Percentiles rank a stretch among this genome's conserved stretches.
Evolutionary conservation across 768 basidiomycete genomes (phyloP).

Genomic region (Ramaria sp.): DNA sequence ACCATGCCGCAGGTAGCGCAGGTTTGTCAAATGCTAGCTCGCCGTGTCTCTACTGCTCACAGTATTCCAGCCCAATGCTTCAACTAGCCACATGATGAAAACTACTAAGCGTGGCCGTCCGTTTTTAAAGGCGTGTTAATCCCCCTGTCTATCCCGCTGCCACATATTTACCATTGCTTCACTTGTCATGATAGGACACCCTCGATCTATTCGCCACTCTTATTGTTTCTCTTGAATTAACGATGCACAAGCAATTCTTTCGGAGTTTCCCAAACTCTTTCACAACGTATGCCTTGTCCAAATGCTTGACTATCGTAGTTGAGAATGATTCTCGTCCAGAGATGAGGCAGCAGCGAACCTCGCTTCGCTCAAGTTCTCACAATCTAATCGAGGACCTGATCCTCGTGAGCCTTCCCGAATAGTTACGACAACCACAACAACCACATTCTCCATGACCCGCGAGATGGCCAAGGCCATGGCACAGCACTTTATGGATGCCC

Average conservation of each 20-base stretch:
- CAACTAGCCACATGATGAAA: constrained; percentile 95
- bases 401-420: constrained; percentile 96
- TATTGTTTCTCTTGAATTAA: constrained; percentile 83
- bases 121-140: constrained; percentile 65
- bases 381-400: constrained; percentile 97
- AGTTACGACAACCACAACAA: constrained; percentile 98
- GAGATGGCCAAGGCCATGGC: constrained; percentile 99
- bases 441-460: constrained; percentile 98
- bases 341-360: constrained; percentile 93
- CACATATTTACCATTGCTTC: not conserved
- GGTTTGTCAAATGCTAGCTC: not conserved
- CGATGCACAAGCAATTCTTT: constrained; percentile 92
- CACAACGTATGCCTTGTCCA: constrained; percentile 61
- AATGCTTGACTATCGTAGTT: not conserved
- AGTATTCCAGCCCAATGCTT: constrained; percentile 26
- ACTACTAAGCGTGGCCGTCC: constrained; percentile 93
- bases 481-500: constrained; percentile 99
- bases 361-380: constrained; percentile 94
- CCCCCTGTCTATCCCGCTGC: constrained; percentile 1
- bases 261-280: constrained; percentile 91
- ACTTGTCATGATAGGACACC: constrained; percentile 57
- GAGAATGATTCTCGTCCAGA: constrained; percentile 31
- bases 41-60: constrained; percentile 9
- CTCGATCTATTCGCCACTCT: constrained; percentile 97
- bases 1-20: constrained; percentile 1